Percentiles rank a stretch among this genome's conserved stretches.
These are phyloP conservation scores for Calonectria ilicicola DNA, from an alignment of 2,329 filamentous ascomycete species.

Conservation along the genomic window DNA sequence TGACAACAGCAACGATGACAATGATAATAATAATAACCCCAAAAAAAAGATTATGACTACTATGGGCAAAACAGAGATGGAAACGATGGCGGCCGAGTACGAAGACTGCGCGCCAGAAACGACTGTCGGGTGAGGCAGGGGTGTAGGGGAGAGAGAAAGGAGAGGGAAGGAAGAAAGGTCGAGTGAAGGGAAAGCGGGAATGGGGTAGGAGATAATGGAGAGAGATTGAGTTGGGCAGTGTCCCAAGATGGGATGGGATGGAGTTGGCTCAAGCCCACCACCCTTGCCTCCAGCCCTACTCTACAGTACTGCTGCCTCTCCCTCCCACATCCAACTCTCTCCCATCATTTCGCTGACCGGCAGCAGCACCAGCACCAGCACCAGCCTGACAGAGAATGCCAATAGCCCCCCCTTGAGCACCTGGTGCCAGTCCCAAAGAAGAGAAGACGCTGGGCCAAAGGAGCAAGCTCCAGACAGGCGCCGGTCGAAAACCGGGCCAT, in stretches of 20 bases:
- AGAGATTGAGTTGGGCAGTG: constrained; percentile 18
- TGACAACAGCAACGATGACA: neutral
- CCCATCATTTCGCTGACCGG: neutral
- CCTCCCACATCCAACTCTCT: constrained; percentile 8
- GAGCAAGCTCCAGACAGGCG: constrained; percentile 2
- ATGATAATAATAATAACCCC: neutral
- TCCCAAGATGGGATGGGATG: constrained; percentile 19
- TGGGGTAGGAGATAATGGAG: constrained; percentile 13
- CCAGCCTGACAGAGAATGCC: neutral
- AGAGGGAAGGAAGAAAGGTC: neutral
- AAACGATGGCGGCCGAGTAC: constrained; percentile 32
- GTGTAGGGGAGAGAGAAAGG: constrained; percentile 14
- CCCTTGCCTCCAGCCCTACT: constrained; percentile 5
- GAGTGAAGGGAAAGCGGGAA: neutral
- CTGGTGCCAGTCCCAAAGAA: neutral
- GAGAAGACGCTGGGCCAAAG: neutral
- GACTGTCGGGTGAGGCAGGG: constrained; percentile 25
- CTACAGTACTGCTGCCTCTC: neutral
- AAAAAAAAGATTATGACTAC: constrained; percentile 13
- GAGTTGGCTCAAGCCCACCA: constrained; percentile 19
- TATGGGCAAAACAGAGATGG: constrained; percentile 24
- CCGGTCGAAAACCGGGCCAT: neutral
- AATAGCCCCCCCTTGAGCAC: neutral
- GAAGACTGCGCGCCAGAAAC: constrained; percentile 34
- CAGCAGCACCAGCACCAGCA: no score